Evolutionary conservation across 148 eudicot species (phyloP).

Genomic region (Heliosperma pusillum): DNA sequence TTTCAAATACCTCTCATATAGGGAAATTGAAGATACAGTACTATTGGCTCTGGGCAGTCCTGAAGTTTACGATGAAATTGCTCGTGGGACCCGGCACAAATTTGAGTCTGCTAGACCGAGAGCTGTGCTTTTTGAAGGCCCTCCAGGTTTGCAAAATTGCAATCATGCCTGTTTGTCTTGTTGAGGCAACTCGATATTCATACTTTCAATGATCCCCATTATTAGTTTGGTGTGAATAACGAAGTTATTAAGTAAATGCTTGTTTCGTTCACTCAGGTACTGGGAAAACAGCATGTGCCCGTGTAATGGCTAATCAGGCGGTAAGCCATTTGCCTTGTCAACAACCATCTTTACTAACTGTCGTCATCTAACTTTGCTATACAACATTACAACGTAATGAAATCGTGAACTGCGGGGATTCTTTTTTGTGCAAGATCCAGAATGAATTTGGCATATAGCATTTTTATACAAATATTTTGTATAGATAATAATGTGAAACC

Average conservation of each 20-base stretch:
- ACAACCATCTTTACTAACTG: too few relatives aligned
- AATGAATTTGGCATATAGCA: too few relatives aligned
- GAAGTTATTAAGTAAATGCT: not conserved
- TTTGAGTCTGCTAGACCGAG: constrained; percentile 92
- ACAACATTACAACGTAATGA: too few relatives aligned
- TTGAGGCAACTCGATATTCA: not conserved
- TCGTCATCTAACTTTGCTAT: not conserved
- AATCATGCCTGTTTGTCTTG: constrained; percentile 2
- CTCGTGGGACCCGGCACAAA: constrained; percentile 86
- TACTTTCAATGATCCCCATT: not conserved
- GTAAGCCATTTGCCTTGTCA: constrained; percentile 38
- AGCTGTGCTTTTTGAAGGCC: constrained; percentile 96
- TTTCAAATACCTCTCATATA: constrained; percentile 6
- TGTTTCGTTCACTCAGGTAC: constrained; percentile 63
- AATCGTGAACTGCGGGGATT: too few relatives aligned
- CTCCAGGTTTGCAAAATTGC: constrained; percentile 65
- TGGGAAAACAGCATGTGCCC: constrained; percentile 98
- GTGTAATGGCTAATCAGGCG: constrained; percentile 93
- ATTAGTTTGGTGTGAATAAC: not conserved
- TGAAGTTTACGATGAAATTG: constrained; percentile 93
- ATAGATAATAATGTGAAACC: too few relatives aligned
- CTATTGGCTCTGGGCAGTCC: constrained; percentile 85
- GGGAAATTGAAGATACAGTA: constrained; percentile 87
- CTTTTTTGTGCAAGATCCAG: too few relatives aligned
- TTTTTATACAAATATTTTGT: too few relatives aligned